Evolutionary conservation across 805 yeast genomes (phyloP).

Genomic region (Kockiozyma suomiensis): DNA sequence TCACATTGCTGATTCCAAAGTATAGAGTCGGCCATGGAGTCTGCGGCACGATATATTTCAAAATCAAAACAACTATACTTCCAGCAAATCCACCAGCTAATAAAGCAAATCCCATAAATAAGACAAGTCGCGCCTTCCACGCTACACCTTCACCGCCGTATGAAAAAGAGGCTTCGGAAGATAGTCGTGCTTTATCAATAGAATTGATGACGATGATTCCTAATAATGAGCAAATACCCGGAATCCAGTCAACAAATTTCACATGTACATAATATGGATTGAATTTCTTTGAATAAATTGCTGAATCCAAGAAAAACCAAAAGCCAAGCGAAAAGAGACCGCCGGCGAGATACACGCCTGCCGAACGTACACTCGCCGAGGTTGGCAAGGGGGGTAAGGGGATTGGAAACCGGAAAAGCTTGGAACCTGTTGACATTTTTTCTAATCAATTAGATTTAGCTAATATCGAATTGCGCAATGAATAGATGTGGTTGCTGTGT

Average conservation of each 20-base stretch:
- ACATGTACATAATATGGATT: conserved; percentile 88
- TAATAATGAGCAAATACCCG: conserved; percentile 79
- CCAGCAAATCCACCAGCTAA: conserved; percentile 95
- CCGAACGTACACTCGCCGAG: conserved; percentile 34
- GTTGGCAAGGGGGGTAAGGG: conserved; percentile 30
- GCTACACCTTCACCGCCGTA: conserved; percentile 55
- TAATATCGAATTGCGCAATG: background rate
- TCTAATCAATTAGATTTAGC: background rate
- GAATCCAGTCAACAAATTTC: conserved; percentile 94
- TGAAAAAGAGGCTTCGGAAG: conserved; percentile 46
- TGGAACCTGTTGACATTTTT: conserved; percentile 19
- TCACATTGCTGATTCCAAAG: conserved; percentile 90
- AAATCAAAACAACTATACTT: conserved; percentile 79
- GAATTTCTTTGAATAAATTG: conserved; percentile 77
- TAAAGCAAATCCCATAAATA: conserved; percentile 89
- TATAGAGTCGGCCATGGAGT: conserved; percentile 85
- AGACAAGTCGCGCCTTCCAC: conserved; percentile 91
- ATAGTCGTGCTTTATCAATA: conserved; percentile 65
- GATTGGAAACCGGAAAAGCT: conserved; percentile 33
- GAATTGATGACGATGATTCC: conserved; percentile 78
- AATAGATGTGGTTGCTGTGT: background rate
- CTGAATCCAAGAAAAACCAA: conserved; percentile 88
- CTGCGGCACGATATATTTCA: conserved; percentile 79
- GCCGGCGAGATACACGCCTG: conserved; percentile 43
- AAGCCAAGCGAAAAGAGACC: conserved; percentile 75